phyloP scores from a whole-genome alignment of 495 filamentous ascomycete genomes.

The Staphylotrichum longicolle region DNA sequence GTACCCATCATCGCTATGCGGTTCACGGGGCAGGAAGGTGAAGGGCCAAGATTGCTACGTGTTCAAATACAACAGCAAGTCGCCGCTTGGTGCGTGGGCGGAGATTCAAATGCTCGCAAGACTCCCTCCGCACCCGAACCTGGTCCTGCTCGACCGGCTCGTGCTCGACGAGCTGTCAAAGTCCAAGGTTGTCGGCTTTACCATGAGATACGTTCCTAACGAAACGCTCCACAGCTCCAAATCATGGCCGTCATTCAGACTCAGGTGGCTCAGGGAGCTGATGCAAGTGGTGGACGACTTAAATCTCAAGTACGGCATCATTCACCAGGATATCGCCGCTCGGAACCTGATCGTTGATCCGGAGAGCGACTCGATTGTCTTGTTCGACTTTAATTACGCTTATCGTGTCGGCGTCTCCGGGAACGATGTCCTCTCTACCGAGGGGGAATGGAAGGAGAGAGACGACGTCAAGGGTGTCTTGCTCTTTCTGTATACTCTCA shows the following conservation, averaged over 20 bases:
- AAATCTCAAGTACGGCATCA: constrained; percentile 41
- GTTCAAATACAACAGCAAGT: background rate
- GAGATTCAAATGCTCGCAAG: constrained; percentile 8
- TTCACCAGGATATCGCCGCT: constrained; percentile 42
- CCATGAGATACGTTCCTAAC: constrained; percentile 37
- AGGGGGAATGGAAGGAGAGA: constrained; percentile 22
- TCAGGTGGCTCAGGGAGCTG: constrained; percentile 41
- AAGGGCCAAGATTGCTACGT: background rate
- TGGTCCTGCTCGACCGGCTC: constrained; percentile 40
- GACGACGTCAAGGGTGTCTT: constrained; percentile 40
- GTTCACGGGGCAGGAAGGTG: background rate
- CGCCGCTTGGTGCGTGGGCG: background rate
- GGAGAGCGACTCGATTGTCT: constrained; percentile 33
- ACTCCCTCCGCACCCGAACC: constrained; percentile 29
- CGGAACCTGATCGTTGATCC: constrained; percentile 41
- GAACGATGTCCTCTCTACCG: background rate
- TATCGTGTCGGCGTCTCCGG: constrained; percentile 5
- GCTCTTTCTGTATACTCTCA: too few species aligned
- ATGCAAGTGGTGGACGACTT: constrained; percentile 40
- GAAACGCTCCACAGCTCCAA: constrained; percentile 27
- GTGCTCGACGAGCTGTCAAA: constrained; percentile 37
- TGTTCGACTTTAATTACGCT: constrained; percentile 44
- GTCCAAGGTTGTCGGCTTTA: constrained; percentile 42
- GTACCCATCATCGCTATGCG: background rate
- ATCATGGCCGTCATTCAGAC: constrained; percentile 28